A percentile compares a stretch with the other conserved stretches of the same genome.
Conservation (phyloP, 2,329 filamentous ascomycete species). For the Microdochium bolleyi region DNA sequence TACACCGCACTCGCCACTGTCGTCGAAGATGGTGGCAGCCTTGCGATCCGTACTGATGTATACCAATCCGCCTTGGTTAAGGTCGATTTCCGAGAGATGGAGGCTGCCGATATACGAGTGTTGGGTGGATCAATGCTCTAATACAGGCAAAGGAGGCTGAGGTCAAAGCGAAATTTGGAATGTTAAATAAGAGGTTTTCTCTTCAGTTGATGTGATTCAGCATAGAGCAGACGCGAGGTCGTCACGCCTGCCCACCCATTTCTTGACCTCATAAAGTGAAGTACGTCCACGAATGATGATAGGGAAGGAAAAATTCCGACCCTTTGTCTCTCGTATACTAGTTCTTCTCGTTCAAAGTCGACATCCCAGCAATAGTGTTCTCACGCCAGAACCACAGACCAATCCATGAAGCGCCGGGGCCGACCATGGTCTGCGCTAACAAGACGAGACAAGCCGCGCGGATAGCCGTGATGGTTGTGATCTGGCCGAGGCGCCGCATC, state of each 20-base stretch:
- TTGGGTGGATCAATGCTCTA: not conserved
- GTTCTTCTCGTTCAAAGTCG: not conserved
- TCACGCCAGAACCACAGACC: conserved; percentile 16
- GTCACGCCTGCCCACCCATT: not conserved
- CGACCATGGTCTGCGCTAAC: conserved; percentile 7
- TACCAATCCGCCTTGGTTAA: not conserved
- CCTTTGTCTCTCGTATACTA: not conserved
- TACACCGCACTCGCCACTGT: not conserved
- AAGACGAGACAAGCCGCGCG: conserved; percentile 1
- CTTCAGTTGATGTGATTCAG: not conserved
- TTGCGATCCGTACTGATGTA: not conserved
- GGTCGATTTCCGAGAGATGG: not conserved
- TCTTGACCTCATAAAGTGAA: not conserved
- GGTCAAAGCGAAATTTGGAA: not conserved
- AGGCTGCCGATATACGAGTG: not conserved
- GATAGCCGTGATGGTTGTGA: conserved; percentile 6
- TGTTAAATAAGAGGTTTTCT: not conserved
- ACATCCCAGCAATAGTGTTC: conserved; percentile 1
- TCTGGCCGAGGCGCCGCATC: conserved; percentile 12
- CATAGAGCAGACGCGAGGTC: not conserved
- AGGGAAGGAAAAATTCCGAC: not conserved
- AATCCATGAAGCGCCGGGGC: conserved; percentile 12
- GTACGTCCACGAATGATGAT: not conserved
- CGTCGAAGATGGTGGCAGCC: not conserved
- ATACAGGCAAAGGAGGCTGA: not conserved